phyloP scores from a whole-genome alignment of 2,329 filamentous ascomycete species.

The Penicillium sp. region DNA sequence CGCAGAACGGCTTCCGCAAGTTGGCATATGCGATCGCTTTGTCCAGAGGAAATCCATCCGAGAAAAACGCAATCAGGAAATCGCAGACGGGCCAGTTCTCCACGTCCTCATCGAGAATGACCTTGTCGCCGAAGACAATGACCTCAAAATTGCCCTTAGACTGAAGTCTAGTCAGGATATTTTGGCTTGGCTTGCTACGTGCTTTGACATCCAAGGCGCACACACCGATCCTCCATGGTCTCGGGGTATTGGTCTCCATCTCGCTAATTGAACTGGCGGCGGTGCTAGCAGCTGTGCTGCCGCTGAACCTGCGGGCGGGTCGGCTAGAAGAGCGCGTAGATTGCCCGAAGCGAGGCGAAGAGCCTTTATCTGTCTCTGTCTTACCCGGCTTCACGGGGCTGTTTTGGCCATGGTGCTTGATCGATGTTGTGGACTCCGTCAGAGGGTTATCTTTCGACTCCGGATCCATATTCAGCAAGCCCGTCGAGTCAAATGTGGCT shows the following conservation, averaged over 20 bases:
- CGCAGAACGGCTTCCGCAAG: constrained; percentile 90
- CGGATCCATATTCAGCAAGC: constrained; percentile 7
- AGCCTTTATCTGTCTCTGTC: constrained; percentile 26
- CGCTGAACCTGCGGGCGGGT: constrained; percentile 73
- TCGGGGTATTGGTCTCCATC: constrained; percentile 48
- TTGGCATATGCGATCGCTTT: constrained; percentile 96
- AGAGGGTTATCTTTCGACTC: constrained; percentile 14
- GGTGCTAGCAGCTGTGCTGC: constrained; percentile 74
- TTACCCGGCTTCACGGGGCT: constrained; percentile 15
- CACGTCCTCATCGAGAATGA: constrained; percentile 93
- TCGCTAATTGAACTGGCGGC: constrained; percentile 74
- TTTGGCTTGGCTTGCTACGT: constrained; percentile 92
- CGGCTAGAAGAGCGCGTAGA: constrained; percentile 60
- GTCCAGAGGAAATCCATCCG: constrained; percentile 91
- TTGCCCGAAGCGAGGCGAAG: constrained; percentile 38
- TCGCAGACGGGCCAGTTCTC: constrained; percentile 97
- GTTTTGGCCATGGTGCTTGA: constrained; percentile 12
- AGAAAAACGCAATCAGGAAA: constrained; percentile 97
- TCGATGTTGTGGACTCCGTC: constrained; percentile 7
- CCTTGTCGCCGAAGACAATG: constrained; percentile 97
- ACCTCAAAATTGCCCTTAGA: constrained; percentile 92
- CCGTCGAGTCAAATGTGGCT: constrained; percentile 19
- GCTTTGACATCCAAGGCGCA: constrained; percentile 96
- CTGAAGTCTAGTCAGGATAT: constrained; percentile 90
- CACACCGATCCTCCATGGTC: constrained; percentile 74